A percentile compares a stretch with the other conserved stretches of the same genome.
These are phyloP conservation scores for Tulasnella calospora DNA, from an alignment of 768 basidiomycete species.

Conservation along the genomic window DNA sequence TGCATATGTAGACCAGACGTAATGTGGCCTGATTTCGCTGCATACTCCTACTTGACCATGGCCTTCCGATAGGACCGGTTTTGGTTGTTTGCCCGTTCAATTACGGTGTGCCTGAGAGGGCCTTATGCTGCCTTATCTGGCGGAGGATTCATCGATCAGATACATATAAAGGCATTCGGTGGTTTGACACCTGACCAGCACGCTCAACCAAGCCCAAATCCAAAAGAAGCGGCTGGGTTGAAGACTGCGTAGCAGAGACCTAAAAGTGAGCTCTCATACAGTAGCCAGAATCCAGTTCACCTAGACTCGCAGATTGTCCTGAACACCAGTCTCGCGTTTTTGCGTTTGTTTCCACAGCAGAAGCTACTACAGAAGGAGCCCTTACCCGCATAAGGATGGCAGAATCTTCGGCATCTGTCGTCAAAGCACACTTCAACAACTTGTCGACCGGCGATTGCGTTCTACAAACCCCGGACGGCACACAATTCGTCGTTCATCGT, in stretches of 20 bases:
- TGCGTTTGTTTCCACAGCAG: background rate
- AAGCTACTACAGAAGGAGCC: background rate
- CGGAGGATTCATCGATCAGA: background rate
- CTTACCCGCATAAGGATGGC: background rate
- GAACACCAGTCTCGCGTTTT: background rate
- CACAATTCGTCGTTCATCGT: slow-evolving; percentile 53
- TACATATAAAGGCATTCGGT: background rate
- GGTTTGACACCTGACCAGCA: no score
- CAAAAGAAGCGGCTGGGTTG: no score
- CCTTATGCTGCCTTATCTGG: background rate
- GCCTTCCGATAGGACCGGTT: background rate
- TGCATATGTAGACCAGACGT: no score
- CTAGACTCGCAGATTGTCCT: background rate
- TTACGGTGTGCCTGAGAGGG: background rate
- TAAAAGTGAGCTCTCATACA: no score
- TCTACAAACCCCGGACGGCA: slow-evolving; percentile 50
- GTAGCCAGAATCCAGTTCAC: no score
- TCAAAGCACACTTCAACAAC: slow-evolving; percentile 27
- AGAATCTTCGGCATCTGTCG: background rate
- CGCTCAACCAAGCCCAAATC: no score
- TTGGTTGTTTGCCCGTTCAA: background rate
- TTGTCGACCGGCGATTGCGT: slow-evolving; percentile 42
- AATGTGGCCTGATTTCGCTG: no score
- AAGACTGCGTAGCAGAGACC: no score
- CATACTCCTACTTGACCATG: no score